Percentiles rank a stretch among this genome's conserved stretches.
These are phyloP conservation scores for Plantago ovata DNA, from an alignment of 257 asterid genomes.

Conservation along the genomic window DNA sequence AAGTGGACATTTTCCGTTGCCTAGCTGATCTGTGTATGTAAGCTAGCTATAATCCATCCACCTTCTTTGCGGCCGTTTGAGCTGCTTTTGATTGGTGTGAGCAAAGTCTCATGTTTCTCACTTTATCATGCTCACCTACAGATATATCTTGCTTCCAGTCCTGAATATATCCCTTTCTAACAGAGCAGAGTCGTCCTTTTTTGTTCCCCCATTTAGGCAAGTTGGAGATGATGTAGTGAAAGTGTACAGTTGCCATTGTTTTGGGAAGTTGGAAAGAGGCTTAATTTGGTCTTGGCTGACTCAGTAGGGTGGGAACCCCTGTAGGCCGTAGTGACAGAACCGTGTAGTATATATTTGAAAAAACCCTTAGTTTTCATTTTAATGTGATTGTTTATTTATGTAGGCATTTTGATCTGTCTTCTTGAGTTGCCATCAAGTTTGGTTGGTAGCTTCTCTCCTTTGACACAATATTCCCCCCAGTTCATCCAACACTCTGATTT, in stretches of 20 bases:
- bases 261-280: not conserved
- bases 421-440: too few relatives aligned
- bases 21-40: too few relatives aligned
- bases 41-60: too few relatives aligned
- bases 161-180: not conserved
- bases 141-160: not conserved
- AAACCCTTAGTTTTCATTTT: too few relatives aligned
- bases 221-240: not conserved
- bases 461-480: too few relatives aligned
- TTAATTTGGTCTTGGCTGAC: not conserved
- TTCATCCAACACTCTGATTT: too few relatives aligned
- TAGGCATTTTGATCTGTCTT: too few relatives aligned
- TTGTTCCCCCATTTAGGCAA: not conserved
- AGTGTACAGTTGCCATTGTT: not conserved
- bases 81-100: not conserved
- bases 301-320: not conserved
- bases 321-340: too few relatives aligned
- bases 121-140: too few relatives aligned
- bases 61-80: not conserved
- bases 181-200: not conserved
- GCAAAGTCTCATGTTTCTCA: not conserved
- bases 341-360: too few relatives aligned
- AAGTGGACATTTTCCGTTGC: not conserved
- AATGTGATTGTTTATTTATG: too few relatives aligned
- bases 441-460: too few relatives aligned